Conservation (phyloP, 371 early-diverging fungal genomes). For the Rhizopus stolonifer region DNA sequence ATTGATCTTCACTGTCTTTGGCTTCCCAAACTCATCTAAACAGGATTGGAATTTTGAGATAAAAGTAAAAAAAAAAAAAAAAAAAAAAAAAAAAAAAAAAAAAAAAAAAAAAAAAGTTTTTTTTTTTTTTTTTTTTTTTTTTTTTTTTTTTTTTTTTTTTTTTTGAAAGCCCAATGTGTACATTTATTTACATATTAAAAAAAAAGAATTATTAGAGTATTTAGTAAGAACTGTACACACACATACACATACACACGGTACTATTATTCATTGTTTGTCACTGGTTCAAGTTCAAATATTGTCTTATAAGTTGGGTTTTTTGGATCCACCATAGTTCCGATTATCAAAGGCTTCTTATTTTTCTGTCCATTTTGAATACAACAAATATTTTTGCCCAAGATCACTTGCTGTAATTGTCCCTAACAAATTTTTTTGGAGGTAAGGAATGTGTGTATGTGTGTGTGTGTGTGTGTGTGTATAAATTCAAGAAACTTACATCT, state of each 20-base stretch:
- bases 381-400: constrained; percentile 56
- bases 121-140: too few relatives aligned
- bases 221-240: constrained; percentile 3
- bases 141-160: too few relatives aligned
- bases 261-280: not conserved
- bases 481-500: constrained; percentile 27
- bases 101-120: too few relatives aligned
- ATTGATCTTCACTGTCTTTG: constrained; percentile 46
- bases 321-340: constrained; percentile 40
- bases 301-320: constrained; percentile 27
- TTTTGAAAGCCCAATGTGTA: too few relatives aligned
- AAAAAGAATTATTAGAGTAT: too few relatives aligned
- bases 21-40: constrained; percentile 5
- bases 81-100: too few relatives aligned
- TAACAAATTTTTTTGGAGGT: constrained; percentile 16
- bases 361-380: constrained; percentile 56
- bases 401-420: constrained; percentile 68
- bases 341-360: constrained; percentile 32
- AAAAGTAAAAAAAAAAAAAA: too few relatives aligned
- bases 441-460: constrained; percentile 20
- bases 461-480: too few relatives aligned
- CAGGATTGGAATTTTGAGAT: too few relatives aligned
- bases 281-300: constrained; percentile 35
- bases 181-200: too few relatives aligned
- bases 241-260: too few relatives aligned